A percentile compares a stretch with the other conserved stretches of the same genome.
These are phyloP conservation scores for Leccinum griseonigrum DNA, from an alignment of 1,284 basidiomycete species.

Conservation along the genomic window DNA sequence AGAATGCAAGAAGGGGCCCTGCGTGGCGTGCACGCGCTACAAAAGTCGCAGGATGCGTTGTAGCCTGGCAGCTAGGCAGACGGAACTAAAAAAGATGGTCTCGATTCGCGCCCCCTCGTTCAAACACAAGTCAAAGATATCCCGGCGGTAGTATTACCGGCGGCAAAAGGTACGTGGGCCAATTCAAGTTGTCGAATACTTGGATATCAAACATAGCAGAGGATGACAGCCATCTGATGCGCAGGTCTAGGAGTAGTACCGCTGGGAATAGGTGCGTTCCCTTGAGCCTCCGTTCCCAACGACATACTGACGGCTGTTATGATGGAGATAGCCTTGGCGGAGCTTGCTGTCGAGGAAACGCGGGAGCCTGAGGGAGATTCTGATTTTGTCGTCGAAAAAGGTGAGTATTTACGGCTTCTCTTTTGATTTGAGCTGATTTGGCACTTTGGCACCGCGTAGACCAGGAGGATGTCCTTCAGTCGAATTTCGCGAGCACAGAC, in stretches of 20 bases:
- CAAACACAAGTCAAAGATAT: background rate
- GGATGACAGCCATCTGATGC: too few relatives aligned
- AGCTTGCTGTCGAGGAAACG: conserved; percentile 59
- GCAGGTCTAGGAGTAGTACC: too few relatives aligned
- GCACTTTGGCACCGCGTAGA: conserved; percentile 39
- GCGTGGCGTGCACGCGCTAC: background rate
- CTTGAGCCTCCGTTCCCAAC: too few relatives aligned
- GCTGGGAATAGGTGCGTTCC: too few relatives aligned
- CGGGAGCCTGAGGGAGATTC: conserved; percentile 67
- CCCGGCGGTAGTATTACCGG: background rate
- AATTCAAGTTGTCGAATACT: background rate
- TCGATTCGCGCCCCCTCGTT: background rate
- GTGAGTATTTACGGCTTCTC: conserved; percentile 30
- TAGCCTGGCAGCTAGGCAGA: background rate
- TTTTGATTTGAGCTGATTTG: background rate
- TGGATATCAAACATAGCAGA: too few relatives aligned
- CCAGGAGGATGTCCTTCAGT: conserved; percentile 75
- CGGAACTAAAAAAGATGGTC: background rate
- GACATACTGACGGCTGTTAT: too few relatives aligned
- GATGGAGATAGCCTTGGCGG: conserved; percentile 52
- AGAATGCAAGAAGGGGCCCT: background rate
- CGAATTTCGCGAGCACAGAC: conserved; percentile 80
- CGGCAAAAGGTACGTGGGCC: background rate
- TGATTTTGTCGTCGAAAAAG: conserved; percentile 65
- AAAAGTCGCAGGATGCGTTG: background rate